A percentile compares a stretch with the other conserved stretches of the same genome.
Conservation (phyloP, 2,329 filamentous ascomycete species). For the Aspergillus japonicus region DNA sequence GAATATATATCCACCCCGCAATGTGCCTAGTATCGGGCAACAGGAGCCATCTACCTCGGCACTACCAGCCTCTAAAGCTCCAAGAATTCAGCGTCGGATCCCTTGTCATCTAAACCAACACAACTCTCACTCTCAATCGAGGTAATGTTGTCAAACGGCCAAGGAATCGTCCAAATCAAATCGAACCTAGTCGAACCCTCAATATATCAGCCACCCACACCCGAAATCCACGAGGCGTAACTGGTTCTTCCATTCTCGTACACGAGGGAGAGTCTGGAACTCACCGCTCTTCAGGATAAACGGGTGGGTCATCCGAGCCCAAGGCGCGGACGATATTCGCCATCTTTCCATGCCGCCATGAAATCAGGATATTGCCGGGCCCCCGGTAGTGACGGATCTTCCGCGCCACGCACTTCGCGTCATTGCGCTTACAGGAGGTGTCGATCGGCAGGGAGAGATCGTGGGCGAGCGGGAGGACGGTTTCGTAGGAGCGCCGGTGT, state of each 20-base stretch:
- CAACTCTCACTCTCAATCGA: conserved; percentile 26
- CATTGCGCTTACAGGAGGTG: conserved; percentile 26
- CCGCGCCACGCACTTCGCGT: conserved; percentile 24
- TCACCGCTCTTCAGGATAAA: conserved; percentile 29
- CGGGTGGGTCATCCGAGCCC: conserved; percentile 20
- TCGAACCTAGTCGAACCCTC: conserved; percentile 24
- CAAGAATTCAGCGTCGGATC: neutral
- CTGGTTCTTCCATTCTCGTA: too few species aligned
- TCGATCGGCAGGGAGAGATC: conserved; percentile 31
- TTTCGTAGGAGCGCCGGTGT: conserved; percentile 22
- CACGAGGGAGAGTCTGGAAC: conserved; percentile 11
- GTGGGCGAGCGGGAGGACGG: conserved; percentile 27
- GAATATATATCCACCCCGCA: neutral
- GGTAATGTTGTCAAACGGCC: conserved; percentile 29
- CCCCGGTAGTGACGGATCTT: conserved; percentile 22
- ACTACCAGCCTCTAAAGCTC: neutral
- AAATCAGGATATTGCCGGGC: conserved; percentile 29
- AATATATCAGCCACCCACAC: neutral
- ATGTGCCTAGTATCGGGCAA: too few species aligned
- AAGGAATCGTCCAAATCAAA: conserved; percentile 31
- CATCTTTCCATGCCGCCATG: conserved; percentile 31
- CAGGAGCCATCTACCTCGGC: neutral
- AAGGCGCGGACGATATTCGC: conserved; percentile 21
- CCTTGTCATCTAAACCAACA: conserved; percentile 23
- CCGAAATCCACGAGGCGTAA: neutral